Percentiles rank a stretch among this genome's conserved stretches.
phyloP scores from a whole-genome alignment of 148 eudicot species.

The Talinum fruticosum region DNA sequence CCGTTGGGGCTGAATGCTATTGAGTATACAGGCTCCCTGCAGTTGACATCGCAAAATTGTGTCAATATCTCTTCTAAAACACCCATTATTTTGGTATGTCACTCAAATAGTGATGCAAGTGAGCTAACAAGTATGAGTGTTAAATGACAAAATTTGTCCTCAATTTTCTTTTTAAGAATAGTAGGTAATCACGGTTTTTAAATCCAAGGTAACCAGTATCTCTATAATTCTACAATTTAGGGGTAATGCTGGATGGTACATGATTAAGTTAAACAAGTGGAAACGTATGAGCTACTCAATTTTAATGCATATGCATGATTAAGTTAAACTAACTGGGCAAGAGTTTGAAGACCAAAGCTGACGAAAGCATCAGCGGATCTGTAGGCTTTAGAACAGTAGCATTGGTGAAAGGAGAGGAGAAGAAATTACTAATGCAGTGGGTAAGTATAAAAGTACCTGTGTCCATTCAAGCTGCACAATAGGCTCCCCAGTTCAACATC shows the following conservation, averaged over 20 bases:
- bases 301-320: no score
- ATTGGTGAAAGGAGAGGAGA: background rate
- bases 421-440: background rate
- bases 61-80: background rate
- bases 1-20: conserved; percentile 73
- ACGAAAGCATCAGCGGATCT: background rate
- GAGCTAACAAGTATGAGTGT: background rate
- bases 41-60: background rate
- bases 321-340: background rate
- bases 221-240: no score
- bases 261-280: no score
- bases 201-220: no score
- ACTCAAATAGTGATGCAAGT: background rate
- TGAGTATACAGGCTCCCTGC: conserved; percentile 64
- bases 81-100: no score
- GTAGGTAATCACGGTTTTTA: no score
- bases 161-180: no score
- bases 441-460: conserved; percentile 38
- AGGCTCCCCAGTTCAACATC: conserved; percentile 53
- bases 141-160: background rate
- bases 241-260: no score
- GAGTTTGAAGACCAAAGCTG: background rate
- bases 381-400: background rate
- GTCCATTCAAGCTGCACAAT: conserved; percentile 55
- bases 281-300: no score